Conservation (phyloP, 768 basidiomycete species). For the Serpula lacrymans region DNA sequence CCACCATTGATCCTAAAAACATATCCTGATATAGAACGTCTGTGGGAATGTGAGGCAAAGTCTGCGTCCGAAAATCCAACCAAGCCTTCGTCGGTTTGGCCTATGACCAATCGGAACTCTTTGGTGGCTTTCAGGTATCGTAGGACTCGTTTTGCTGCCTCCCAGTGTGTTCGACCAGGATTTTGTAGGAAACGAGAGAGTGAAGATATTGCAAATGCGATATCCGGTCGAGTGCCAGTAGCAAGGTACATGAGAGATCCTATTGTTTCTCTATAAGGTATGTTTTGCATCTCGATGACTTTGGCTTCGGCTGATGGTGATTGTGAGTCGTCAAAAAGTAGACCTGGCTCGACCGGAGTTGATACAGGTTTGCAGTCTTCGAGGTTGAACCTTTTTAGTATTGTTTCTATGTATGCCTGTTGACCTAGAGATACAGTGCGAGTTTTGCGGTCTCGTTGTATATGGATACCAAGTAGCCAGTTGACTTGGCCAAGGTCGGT, state of each 20-base stretch:
- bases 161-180: too few species aligned
- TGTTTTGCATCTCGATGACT: constrained; percentile 8
- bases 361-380: constrained; percentile 12
- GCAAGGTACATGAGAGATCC: constrained; percentile 27
- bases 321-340: neutral
- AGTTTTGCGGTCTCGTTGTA: constrained; percentile 11
- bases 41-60: too few species aligned
- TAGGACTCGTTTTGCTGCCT: too few species aligned
- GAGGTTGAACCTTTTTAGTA: constrained; percentile 19
- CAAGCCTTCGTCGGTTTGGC: too few species aligned
- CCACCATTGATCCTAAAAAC: too few species aligned
- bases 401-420: constrained; percentile 15
- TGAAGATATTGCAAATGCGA: constrained; percentile 25
- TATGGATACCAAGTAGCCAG: constrained; percentile 22
- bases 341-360: constrained; percentile 18
- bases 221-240: constrained; percentile 27
- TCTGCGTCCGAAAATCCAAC: too few species aligned
- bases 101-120: too few species aligned
- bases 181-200: constrained; percentile 14
- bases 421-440: constrained; percentile 21
- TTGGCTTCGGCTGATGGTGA: constrained; percentile 2
- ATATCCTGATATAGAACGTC: too few species aligned
- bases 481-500: constrained; percentile 10
- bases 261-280: too few species aligned
- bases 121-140: too few species aligned